Percentiles rank a stretch among this genome's conserved stretches.
Evolutionary conservation across 768 basidiomycete species (phyloP).

Genomic region (Dentipellis sp.): DNA sequence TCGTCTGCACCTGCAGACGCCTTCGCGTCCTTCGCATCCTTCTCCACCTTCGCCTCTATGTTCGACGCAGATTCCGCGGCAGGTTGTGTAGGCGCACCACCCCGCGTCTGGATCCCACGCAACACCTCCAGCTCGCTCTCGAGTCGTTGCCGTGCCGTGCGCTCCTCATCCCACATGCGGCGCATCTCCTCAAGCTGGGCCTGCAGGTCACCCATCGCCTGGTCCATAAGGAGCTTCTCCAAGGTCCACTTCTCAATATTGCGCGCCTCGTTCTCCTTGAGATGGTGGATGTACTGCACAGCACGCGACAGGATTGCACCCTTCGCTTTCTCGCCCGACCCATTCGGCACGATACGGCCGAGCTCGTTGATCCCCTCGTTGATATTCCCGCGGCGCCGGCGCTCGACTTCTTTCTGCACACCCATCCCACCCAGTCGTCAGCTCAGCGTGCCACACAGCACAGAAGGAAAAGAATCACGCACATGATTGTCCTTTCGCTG

Average conservation of each 20-base stretch:
- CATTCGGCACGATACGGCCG: constrained; percentile 80
- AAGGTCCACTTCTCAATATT: constrained; percentile 93
- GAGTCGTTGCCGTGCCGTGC: constrained; percentile 43
- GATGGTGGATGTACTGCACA: constrained; percentile 84
- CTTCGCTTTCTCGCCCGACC: constrained; percentile 82
- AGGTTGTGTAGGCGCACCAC: constrained; percentile 3
- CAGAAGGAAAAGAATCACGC: constrained; percentile 16
- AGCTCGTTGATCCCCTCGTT: constrained; percentile 95
- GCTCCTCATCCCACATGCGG: constrained; percentile 75
- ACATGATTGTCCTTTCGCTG: constrained; percentile 81
- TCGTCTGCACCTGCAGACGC: constrained; percentile 11
- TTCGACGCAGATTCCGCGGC: constrained; percentile 2
- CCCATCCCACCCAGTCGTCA: background rate
- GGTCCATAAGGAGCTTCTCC: constrained; percentile 87
- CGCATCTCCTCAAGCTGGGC: constrained; percentile 77
- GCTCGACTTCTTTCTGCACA: constrained; percentile 93
- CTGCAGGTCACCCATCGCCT: constrained; percentile 83
- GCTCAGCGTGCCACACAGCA: background rate
- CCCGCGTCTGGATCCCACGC: constrained; percentile 22
- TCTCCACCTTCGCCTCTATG: constrained; percentile 12
- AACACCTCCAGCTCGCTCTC: constrained; percentile 59
- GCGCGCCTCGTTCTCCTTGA: constrained; percentile 84
- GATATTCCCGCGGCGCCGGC: constrained; percentile 89
- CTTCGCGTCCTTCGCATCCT: constrained; percentile 2
- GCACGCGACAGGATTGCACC: constrained; percentile 83